Base-by-base conservation (phyloP, 768 basidiomycete species). In the Xerocomellus dryophilus region DNA sequence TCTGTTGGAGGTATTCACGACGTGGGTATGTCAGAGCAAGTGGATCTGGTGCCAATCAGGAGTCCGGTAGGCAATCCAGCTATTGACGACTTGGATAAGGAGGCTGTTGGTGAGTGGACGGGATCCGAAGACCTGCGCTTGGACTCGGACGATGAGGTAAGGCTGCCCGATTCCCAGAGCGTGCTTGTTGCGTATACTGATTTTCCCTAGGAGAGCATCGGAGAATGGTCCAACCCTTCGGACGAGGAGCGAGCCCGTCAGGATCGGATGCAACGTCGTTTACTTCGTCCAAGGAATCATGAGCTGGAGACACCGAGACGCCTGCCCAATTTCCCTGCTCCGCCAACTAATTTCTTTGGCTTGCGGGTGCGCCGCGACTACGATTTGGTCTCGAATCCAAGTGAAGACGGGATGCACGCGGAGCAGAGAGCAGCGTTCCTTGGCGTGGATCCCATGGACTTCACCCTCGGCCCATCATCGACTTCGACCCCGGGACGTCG, bases 141-240 rank as follows among this genome's bases (percentile, higher is more conserved):
- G 54, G 77, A 68, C 12, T 84, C 85, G 25, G 86, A 88, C 35
- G 85, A 88, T 60, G 85, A 88, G 76, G 90, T 90, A 61, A 42
- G 49, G 77, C 65, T 47, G 44, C 9, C 7, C 7, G 12, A 18
- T 34, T n/a, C 18, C 3, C 9, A 2, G 27, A 14, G 14, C 20
- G 39, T 48, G 57, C 54, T 52, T 40, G 15, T 43, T 49, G 44
- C 34, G 12, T 39, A 44, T 56, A 18, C 40, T 53, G 29, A 59
- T 53, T 40, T 57, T 49, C 51, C 27, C 52, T 57, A 71, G 60
- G 74, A 90, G 85, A 91, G 88, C 61, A 85, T 90, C 45, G 90
- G 89, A 25, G 90, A 93, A 72, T 93, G 82, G 81, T 93, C 91
- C 21, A 93, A 93, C 63, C 91, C 91, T 17, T 93, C 91, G 23